Evolutionary conservation across 345 rosid species (phyloP).

Genomic region (Brassica nigra): DNA sequence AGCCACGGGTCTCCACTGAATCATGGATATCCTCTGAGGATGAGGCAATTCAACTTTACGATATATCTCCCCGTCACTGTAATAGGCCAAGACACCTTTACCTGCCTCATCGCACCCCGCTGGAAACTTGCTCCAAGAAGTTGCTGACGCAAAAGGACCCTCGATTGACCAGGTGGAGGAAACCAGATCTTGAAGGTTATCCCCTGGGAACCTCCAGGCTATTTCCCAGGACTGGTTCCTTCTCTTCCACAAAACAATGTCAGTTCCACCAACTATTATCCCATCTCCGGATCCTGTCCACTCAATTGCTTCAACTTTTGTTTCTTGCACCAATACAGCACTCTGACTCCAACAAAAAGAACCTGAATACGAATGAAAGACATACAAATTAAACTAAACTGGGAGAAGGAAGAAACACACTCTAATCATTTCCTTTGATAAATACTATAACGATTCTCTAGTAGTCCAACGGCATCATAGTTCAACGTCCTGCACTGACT

Average conservation of each 20-base stretch:
- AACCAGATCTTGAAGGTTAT: conserved; percentile 69
- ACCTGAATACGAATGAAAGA: conserved; percentile 78
- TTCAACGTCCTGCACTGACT: neutral
- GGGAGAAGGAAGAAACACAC: conserved; percentile 19
- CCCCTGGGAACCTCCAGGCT: conserved; percentile 68
- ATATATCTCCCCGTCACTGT: conserved; percentile 50
- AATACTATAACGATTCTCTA: neutral
- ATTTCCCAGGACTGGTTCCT: conserved; percentile 77
- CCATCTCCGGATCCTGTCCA: conserved; percentile 96
- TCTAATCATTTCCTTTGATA: conserved; percentile 6
- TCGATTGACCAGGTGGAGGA: conserved; percentile 79
- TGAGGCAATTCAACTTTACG: conserved; percentile 54
- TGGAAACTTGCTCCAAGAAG: conserved; percentile 44
- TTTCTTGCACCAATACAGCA: conserved; percentile 67
- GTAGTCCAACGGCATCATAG: neutral
- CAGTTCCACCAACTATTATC: conserved; percentile 71
- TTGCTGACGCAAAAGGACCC: conserved; percentile 73
- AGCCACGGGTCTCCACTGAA: conserved; percentile 80
- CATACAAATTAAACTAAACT: conserved; percentile 41
- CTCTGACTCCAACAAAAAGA: conserved; percentile 99
- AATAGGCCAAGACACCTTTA: conserved; percentile 55
- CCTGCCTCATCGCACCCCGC: conserved; percentile 43
- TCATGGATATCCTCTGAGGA: conserved; percentile 72
- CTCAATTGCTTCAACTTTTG: conserved; percentile 73
- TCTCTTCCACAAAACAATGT: conserved; percentile 78